Evolutionary conservation across 805 yeast genomes (phyloP).

Genomic region (Saturnispora sanitii): DNA sequence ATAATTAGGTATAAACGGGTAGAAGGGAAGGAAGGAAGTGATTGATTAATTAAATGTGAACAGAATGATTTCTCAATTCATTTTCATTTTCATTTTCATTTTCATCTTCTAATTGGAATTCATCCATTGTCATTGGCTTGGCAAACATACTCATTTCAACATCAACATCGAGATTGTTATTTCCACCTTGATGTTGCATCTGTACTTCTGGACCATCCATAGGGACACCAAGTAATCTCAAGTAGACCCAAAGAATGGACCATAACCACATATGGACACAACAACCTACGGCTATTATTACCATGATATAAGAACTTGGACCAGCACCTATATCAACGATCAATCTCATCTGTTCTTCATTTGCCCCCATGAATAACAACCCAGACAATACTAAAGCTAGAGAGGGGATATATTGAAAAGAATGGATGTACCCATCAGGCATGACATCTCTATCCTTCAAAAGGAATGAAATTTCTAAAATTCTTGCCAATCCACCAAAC

Average conservation of each 20-base stretch:
- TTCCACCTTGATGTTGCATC: background rate
- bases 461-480: constrained; percentile 73
- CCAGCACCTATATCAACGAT: constrained; percentile 72
- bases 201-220: constrained; percentile 11
- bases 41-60: background rate
- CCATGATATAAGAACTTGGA: constrained; percentile 72
- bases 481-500: constrained; percentile 66
- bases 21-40: too few species aligned
- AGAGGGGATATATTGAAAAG: constrained; percentile 85
- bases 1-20: too few species aligned
- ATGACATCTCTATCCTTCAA: constrained; percentile 45
- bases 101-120: constrained; percentile 22
- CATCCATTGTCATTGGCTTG: constrained; percentile 1
- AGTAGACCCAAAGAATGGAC: constrained; percentile 48
- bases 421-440: constrained; percentile 37
- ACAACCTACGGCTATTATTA: constrained; percentile 64
- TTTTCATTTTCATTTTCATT: background rate
- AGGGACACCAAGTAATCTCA: constrained; percentile 30
- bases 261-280: constrained; percentile 59
- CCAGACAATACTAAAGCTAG: constrained; percentile 74
- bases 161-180: constrained; percentile 11
- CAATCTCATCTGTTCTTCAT: constrained; percentile 71
- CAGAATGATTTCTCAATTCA: background rate
- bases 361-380: constrained; percentile 82
- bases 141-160: constrained; percentile 7